These are phyloP conservation scores for Aurantiochytrium sp. DNA, from an alignment of 108 stramenopile species.

Conservation along the genomic window DNA sequence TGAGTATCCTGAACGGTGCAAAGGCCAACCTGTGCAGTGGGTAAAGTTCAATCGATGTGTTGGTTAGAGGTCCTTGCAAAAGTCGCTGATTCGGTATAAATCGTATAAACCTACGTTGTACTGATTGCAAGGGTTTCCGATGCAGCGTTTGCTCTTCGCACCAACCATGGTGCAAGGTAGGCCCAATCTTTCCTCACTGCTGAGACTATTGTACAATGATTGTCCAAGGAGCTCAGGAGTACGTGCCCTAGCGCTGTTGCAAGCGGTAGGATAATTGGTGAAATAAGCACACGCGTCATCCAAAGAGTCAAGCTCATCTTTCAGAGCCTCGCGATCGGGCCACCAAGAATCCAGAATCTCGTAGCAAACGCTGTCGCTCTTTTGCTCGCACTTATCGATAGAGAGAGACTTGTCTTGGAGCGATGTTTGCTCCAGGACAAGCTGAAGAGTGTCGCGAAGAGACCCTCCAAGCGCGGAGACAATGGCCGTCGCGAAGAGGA, in stretches of 20 bases:
- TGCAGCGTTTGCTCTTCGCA: neutral
- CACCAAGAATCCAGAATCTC: neutral
- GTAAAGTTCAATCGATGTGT: neutral
- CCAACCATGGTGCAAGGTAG: neutral
- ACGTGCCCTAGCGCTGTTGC: neutral
- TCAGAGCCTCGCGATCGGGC: neutral
- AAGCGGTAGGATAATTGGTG: neutral
- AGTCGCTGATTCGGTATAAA: neutral
- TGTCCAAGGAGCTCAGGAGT: neutral
- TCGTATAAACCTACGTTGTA: neutral
- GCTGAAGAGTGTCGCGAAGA: neutral
- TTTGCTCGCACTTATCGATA: neutral
- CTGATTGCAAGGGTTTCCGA: constrained; percentile 4
- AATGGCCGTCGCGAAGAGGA: neutral
- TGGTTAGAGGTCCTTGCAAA: neutral
- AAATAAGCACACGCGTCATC: neutral
- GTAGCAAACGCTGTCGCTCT: neutral
- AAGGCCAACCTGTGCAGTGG: neutral
- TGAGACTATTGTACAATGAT: neutral
- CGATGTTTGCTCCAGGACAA: neutral
- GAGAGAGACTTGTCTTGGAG: neutral
- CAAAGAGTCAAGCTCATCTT: neutral
- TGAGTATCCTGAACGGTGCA: neutral
- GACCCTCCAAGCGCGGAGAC: neutral
- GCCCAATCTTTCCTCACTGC: neutral